Base-by-base conservation (phyloP, 108 stramenopile genomes). In the Fragilaria crotonensis region DNA sequence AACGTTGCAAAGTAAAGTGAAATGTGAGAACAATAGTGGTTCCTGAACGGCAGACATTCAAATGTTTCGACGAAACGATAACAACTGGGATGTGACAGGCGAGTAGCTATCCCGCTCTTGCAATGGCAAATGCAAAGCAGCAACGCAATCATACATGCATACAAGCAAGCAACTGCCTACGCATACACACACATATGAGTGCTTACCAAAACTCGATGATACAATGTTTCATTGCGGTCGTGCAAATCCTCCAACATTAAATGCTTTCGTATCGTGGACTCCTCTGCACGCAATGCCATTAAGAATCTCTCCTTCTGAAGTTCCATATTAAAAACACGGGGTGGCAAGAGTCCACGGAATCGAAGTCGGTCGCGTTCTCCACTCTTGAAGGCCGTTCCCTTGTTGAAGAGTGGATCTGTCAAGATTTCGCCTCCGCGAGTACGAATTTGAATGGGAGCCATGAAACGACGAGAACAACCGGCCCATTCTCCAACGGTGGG, bases 181-280 rank as follows among this genome's bases (percentile, higher is more conserved):
- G n/a, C n/a, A n/a, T n/a, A n/a, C n/a, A n/a, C n/a, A n/a, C n/a
- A n/a, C n/a, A n/a, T n/a, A n/a, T n/a, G n/a, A n/a, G n/a, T 41
- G 14, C 36, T 7, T 41, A 41, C 83, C 47, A 99, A 76, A 18
- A 97, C 63, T 0, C 95, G 79, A 65, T 98, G 97, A 72, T 95
- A 99, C 48, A 98, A 73, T 22, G 96, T 96, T 68, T 97, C 97
- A 78, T 99, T 97, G 18, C 85, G 71, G 59, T 97, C 96, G 62
- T 96, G 96, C 45, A 99, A 67, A 49, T 90, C 90, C 64, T 89
- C 86, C 62, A 99, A 67, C 74, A 78, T 92, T 32, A 83, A 54
- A 72, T 95, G 83, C 77, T 99, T 98, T n/a, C 72, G 75, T 62
- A 99, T 89, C 60, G 77, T 80, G 44, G 76, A 80, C 19, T 77